These are phyloP conservation scores for Epichloe typhina DNA, from an alignment of 2,329 filamentous ascomycete species.

Conservation along the genomic window DNA sequence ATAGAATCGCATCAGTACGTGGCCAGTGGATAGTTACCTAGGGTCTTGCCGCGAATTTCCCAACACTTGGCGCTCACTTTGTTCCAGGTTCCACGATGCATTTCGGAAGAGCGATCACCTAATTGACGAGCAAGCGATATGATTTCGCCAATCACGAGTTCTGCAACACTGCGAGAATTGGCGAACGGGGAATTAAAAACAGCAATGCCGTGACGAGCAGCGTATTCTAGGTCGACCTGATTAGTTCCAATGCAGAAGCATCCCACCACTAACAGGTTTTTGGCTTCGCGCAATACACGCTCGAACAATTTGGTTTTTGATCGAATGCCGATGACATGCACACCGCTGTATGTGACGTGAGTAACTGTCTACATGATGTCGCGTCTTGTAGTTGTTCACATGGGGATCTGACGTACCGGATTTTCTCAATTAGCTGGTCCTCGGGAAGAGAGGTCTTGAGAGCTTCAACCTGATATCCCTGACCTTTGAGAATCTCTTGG, in stretches of 20 bases:
- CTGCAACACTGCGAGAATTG: constrained; percentile 93
- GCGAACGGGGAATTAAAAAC: constrained; percentile 99
- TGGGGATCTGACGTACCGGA: constrained; percentile 48
- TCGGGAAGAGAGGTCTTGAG: constrained; percentile 83
- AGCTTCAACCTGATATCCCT: constrained; percentile 93
- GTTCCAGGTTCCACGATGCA: constrained; percentile 94
- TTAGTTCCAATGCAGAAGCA: constrained; percentile 99
- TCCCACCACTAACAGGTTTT: constrained; percentile 87
- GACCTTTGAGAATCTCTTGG: constrained; percentile 62
- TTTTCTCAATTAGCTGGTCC: constrained; percentile 92
- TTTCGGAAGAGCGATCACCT: constrained; percentile 81
- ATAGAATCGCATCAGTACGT: background rate
- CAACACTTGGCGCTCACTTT: constrained; percentile 95
- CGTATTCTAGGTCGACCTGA: constrained; percentile 77
- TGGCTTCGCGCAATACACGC: constrained; percentile 73
- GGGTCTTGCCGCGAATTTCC: constrained; percentile 95
- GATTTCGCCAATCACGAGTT: constrained; percentile 89
- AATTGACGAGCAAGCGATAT: constrained; percentile 85
- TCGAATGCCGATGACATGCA: constrained; percentile 94
- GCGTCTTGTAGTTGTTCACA: background rate
- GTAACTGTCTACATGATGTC: constrained; percentile 1
- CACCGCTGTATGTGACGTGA: constrained; percentile 45
- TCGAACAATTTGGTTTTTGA: constrained; percentile 93
- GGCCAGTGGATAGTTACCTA: constrained; percentile 42
- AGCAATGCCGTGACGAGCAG: constrained; percentile 74